Evolutionary conservation across 169 alveolate genomes (phyloP), one percentile per base, ranked within the genome.

Genomic region (Plasmodium chabaudi): DNA sequence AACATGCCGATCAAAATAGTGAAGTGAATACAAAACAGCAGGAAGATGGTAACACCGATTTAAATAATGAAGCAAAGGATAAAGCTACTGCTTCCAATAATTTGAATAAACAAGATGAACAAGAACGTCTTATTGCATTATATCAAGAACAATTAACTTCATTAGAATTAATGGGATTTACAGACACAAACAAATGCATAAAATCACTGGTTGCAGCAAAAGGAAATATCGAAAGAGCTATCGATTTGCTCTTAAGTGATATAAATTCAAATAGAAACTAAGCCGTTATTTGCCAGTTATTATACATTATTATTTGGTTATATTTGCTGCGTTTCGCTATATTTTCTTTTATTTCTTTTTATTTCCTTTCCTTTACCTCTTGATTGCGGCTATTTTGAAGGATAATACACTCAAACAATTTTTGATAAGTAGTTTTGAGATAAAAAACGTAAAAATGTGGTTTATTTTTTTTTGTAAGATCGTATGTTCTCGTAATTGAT

Each of bases 211-310:
- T 93, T 75, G 94, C 92, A 17, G 79, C 97, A 21, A 95, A 95
- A 61, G 97, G 97, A 51, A 95, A 95, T 79, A 59, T 95, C 13
- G 93, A 92, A 51, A 74, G 92, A 69, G 97, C 97, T 27, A 73
- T 95, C 17, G 97, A 92, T 49, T 87, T 93, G 12, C 74, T 95
- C 53, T 57, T 95, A 51, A 93, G 92, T 23, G 94, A 93, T n/a
- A 56, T 74, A 34, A 93, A 88, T 51, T 15, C 68, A 17, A 88
- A 42, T 47, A 63, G 87, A 74, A 68, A 63, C 47, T 61, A 53
- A 34, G 42, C 42, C 42, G 42, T 34, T 34, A 34, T 34, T 34
- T 34, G 42, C 42, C 42, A 34, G 5, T 34, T 34, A 34, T 3
- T 34, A 34, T 34, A 34, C 42, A 34, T 34, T 34, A 34, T 34